Conservation (phyloP, 371 early-diverging fungal species). For the Actinomortierella ambigua region DNA sequence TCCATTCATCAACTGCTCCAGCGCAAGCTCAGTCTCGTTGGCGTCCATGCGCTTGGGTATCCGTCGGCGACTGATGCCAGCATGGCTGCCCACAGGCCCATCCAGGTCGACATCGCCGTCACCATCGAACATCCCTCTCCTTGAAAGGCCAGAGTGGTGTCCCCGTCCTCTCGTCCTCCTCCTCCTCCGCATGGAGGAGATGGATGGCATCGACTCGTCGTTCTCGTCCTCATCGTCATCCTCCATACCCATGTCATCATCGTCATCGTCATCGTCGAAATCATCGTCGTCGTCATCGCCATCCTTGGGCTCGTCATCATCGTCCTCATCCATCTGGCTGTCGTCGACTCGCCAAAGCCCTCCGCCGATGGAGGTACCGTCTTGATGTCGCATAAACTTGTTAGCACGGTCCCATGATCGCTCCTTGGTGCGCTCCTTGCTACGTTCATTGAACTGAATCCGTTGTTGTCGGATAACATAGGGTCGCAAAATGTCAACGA, state of each 20-base stretch:
- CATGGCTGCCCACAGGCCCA: too few species aligned
- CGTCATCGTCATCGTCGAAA: conserved; percentile 16
- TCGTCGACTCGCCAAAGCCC: conserved; percentile 22
- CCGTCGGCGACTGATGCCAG: background rate
- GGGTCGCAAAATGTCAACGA: conserved; percentile 30
- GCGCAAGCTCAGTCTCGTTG: conserved; percentile 31
- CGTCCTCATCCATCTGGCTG: conserved; percentile 24
- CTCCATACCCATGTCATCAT: conserved; percentile 24
- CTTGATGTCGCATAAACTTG: conserved; percentile 36
- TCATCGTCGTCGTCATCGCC: conserved; percentile 31
- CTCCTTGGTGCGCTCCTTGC: conserved; percentile 32
- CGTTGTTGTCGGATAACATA: conserved; percentile 41
- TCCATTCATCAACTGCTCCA: conserved; percentile 40
- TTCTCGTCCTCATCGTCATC: conserved; percentile 1
- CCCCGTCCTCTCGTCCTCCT: too few species aligned
- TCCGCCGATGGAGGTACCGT: background rate
- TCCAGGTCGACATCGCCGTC: conserved; percentile 24
- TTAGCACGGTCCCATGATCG: conserved; percentile 41
- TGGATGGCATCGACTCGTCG: too few species aligned
- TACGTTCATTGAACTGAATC: conserved; percentile 27
- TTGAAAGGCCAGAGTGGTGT: too few species aligned
- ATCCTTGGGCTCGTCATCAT: conserved; percentile 28
- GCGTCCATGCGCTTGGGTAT: conserved; percentile 25
- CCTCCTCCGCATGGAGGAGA: too few species aligned
- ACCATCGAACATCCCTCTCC: background rate